Conservation (phyloP, 805 yeast genomes). For the Myxozyma lipomycoides region DNA sequence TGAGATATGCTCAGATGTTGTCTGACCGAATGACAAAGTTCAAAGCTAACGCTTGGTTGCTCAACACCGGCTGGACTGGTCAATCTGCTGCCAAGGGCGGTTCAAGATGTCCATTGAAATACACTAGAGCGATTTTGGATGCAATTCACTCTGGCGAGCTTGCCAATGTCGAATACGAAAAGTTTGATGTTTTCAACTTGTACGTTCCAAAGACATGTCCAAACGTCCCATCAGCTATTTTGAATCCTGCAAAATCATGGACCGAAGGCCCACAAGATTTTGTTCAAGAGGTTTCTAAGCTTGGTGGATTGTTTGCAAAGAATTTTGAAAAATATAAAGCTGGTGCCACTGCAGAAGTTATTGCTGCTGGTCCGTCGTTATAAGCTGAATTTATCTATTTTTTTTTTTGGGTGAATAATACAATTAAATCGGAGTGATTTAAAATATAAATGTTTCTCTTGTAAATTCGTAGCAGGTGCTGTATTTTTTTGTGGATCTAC, state of each 20-base stretch:
- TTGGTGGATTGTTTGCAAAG: conserved; percentile 75
- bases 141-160: conserved; percentile 90
- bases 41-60: conserved; percentile 90
- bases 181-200: conserved; percentile 80
- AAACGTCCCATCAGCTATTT: conserved; percentile 75
- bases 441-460: no score
- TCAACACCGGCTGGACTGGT: conserved; percentile 99
- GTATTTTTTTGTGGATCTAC: no score
- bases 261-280: conserved; percentile 53
- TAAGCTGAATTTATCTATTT: conserved; percentile 1
- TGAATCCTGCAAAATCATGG: conserved; percentile 87
- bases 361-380: conserved; percentile 83
- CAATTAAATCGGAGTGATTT: neutral
- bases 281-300: conserved; percentile 52
- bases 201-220: conserved; percentile 78
- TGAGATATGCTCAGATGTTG: conserved; percentile 94
- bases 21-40: conserved; percentile 87
- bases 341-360: conserved; percentile 78
- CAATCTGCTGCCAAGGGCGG: conserved; percentile 90
- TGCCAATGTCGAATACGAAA: conserved; percentile 73
- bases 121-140: conserved; percentile 94
- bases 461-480: no score
- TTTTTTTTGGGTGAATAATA: neutral
- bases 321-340: conserved; percentile 82
- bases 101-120: conserved; percentile 94